These are phyloP conservation scores for Stenocarpella maydis DNA, from an alignment of 2,329 filamentous ascomycete genomes.

Conservation along the genomic window DNA sequence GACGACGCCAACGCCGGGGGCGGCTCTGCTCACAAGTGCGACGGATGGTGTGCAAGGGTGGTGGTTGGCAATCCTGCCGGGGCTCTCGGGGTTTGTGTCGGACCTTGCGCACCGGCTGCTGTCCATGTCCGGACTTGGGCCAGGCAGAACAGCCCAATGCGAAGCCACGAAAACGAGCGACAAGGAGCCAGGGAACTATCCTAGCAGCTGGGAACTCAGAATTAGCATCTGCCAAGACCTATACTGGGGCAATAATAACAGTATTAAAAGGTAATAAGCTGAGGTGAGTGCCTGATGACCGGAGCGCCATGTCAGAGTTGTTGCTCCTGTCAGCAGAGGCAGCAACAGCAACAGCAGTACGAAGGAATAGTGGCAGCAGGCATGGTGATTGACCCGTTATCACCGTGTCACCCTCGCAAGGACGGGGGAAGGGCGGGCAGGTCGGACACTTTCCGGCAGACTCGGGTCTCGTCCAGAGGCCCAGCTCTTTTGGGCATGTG, in stretches of 20 bases:
- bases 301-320: background rate
- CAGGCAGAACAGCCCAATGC: background rate
- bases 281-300: background rate
- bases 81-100: slow-evolving; percentile 22
- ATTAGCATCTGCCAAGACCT: background rate
- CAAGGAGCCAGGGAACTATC: too few species aligned
- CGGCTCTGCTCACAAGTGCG: slow-evolving; percentile 24
- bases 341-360: background rate
- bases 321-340: slow-evolving; percentile 17
- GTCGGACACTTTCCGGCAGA: slow-evolving; percentile 23
- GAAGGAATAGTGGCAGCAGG: too few species aligned
- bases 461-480: slow-evolving; percentile 11
- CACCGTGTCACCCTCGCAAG: too few species aligned
- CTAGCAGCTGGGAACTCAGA: too few species aligned
- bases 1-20: slow-evolving; percentile 2
- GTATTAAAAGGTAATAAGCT: too few species aligned
- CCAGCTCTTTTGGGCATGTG: background rate
- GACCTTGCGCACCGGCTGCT: background rate
- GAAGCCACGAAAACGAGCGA: background rate
- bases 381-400: too few species aligned
- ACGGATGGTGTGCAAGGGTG: background rate
- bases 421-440: too few species aligned
- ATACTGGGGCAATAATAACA: too few species aligned
- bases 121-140: background rate
- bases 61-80: slow-evolving; percentile 5